Conservation (phyloP, 2,329 filamentous ascomycete genomes). For the Alternaria burnsii region DNA sequence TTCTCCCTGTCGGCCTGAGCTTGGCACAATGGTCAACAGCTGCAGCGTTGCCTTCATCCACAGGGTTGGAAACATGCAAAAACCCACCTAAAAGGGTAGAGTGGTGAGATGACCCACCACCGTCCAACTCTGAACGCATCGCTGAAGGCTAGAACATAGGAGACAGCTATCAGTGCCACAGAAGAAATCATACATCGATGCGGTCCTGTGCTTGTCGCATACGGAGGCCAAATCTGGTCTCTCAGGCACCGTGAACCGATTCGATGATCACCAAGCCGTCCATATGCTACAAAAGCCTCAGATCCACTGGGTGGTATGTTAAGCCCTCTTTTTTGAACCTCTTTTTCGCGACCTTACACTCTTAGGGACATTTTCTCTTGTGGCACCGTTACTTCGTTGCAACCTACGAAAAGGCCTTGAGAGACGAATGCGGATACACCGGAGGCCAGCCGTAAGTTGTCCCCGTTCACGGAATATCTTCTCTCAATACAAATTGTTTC, state of each 20-base stretch:
- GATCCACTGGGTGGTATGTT: conserved; percentile 34
- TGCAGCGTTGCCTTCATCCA: conserved; percentile 12
- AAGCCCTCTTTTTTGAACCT: neutral
- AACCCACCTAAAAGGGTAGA: conserved; percentile 23
- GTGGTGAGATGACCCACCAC: conserved; percentile 16
- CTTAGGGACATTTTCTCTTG: conserved; percentile 27
- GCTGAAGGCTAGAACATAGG: conserved; percentile 10
- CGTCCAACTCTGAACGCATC: neutral
- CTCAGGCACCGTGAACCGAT: conserved; percentile 27
- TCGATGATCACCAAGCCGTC: conserved; percentile 35
- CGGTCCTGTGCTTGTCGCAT: conserved; percentile 33
- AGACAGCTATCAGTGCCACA: conserved; percentile 27
- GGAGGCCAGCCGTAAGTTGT: conserved; percentile 25
- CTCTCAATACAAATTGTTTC: neutral
- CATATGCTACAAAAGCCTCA: conserved; percentile 31
- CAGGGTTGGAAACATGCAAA: conserved; percentile 11
- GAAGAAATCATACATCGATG: conserved; percentile 32
- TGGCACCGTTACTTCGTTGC: conserved; percentile 35
- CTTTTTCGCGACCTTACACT: neutral
- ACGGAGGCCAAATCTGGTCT: conserved; percentile 28
- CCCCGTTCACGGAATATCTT: neutral
- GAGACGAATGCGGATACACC: conserved; percentile 16
- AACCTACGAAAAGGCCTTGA: conserved; percentile 33
- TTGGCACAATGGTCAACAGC: conserved; percentile 18
- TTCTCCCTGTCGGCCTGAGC: conserved; percentile 5